A percentile compares a stretch with the other conserved stretches of the same genome.
Conservation (phyloP, 2,329 filamentous ascomycete genomes). For the Phoma sp. region DNA sequence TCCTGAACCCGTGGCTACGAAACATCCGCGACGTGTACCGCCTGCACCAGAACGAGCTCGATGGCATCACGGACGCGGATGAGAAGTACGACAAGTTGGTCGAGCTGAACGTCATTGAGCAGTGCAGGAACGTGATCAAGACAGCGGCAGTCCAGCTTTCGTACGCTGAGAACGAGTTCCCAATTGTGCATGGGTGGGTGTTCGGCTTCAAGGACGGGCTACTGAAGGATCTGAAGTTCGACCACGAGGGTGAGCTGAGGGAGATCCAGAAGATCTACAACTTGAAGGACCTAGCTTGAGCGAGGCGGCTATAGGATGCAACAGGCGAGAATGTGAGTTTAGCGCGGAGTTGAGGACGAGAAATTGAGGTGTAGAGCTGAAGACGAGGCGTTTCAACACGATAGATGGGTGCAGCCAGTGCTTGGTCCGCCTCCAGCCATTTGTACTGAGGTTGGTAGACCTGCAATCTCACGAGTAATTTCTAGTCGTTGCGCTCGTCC, state of each 20-base stretch:
- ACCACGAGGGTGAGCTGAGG: conserved; percentile 63
- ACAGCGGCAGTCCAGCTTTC: conserved; percentile 63
- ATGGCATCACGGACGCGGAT: conserved; percentile 46
- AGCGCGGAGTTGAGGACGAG: conserved; percentile 10
- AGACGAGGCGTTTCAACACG: background rate
- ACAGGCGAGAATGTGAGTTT: background rate
- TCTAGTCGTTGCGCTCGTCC: too few relatives aligned
- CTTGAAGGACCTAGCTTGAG: conserved; percentile 31
- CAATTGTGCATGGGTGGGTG: conserved; percentile 76
- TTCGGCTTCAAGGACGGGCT: conserved; percentile 73
- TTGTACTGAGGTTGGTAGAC: background rate
- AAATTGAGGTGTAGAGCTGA: conserved; percentile 2
- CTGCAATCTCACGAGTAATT: background rate
- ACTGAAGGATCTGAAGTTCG: conserved; percentile 68
- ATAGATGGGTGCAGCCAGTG: background rate
- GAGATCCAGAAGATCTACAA: conserved; percentile 72
- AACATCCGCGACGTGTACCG: conserved; percentile 79
- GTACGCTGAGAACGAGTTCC: conserved; percentile 67
- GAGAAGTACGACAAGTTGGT: conserved; percentile 44
- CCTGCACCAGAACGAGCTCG: conserved; percentile 73
- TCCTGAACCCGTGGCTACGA: conserved; percentile 76
- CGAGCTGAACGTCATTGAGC: conserved; percentile 49
- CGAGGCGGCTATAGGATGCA: background rate
- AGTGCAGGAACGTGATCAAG: conserved; percentile 49
- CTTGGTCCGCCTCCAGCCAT: background rate